Base-by-base conservation (phyloP, 2,329 filamentous ascomycete genomes). In the Chalara sp. region DNA sequence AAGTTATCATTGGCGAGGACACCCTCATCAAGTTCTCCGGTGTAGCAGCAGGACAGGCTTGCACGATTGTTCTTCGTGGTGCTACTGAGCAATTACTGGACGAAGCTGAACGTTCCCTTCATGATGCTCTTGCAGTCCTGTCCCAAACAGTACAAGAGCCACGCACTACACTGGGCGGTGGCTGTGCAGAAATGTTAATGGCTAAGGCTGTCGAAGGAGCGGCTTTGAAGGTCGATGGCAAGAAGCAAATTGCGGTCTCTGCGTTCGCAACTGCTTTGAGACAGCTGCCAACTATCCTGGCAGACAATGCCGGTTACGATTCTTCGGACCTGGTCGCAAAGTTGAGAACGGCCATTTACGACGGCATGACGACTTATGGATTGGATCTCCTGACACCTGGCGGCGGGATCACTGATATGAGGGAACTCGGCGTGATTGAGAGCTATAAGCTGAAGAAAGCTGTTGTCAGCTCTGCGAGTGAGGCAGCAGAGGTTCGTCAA, bases 121-220 rank as follows among this genome's bases (percentile, higher is more conserved):
- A 99, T 71, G 93, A 99, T 70, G 93, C 93, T 45, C 78, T 99
- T 52, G 93, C 93, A 11, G 93, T 99, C 10, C 81, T 99, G 40
- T 97, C 92, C 7, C 93, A 99, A 71, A 99, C 93, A 1, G 88
- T 99, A 62, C 88, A 87, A 69, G 91, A 96, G 72, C 93, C 93
- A 48, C 84, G 89, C 67, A 95, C 91, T 41, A 97, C 93, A 0
- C 83, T 99, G 3, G 93, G 93, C 48, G 93, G 93, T 65, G 93
- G 93, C 31, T 97, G 90, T 66, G 91, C 92, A 5, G 93, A 99
- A 80, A 97, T 97, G 92, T 75, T 95, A 61, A 99, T 99, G 93
- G 89, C 92, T 58, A 96, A 96, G 78, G 93, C 93, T 6, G 93
- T 99, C 28, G 92, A 96, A 67, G 87, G 87, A 54, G 89, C 89